phyloP scores from a whole-genome alignment of 495 filamentous ascomycete genomes.

The Friedmanniomyces endolithicus region DNA sequence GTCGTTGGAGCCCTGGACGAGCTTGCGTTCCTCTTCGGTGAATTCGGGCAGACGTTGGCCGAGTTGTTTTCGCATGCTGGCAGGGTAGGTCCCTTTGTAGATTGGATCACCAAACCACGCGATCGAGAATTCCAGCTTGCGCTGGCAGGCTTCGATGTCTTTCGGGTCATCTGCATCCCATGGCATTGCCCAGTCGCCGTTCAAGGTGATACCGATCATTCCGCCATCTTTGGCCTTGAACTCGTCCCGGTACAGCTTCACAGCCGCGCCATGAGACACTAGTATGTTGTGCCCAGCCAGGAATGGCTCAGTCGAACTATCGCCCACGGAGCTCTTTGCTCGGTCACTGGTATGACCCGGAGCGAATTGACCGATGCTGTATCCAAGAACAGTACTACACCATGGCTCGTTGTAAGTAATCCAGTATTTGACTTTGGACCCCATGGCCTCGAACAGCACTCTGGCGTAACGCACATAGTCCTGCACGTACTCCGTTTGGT shows the following conservation, averaged over 20 bases:
- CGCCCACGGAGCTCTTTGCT: constrained; percentile 35
- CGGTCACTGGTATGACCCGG: constrained; percentile 24
- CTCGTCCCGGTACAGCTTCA: constrained; percentile 55
- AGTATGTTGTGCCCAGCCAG: constrained; percentile 30
- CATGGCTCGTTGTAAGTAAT: constrained; percentile 35
- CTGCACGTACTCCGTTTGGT: constrained; percentile 14
- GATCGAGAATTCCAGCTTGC: constrained; percentile 61
- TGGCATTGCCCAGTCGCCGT: constrained; percentile 30
- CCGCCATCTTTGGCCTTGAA: constrained; percentile 40
- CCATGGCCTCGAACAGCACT: constrained; percentile 23
- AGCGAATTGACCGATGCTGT: constrained; percentile 26
- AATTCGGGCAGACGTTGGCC: constrained; percentile 23
- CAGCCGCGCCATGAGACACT: constrained; percentile 38
- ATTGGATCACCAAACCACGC: constrained; percentile 25
- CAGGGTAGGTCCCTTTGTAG: constrained; percentile 28
- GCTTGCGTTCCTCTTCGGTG: constrained; percentile 21
- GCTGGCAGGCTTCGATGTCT: constrained; percentile 48
- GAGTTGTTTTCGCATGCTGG: constrained; percentile 22
- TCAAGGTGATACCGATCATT: constrained; percentile 31
- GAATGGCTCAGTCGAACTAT: constrained; percentile 41
- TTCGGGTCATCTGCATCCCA: constrained; percentile 31
- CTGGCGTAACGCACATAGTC: constrained; percentile 25
- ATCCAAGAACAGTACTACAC: constrained; percentile 23
- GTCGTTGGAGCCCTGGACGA: constrained; percentile 27
- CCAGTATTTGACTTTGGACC: constrained; percentile 26